Evolutionary conservation across 2,329 filamentous ascomycete genomes (phyloP), one percentile per base, ranked within the genome.

Genomic region (Talaromyces sp.): DNA sequence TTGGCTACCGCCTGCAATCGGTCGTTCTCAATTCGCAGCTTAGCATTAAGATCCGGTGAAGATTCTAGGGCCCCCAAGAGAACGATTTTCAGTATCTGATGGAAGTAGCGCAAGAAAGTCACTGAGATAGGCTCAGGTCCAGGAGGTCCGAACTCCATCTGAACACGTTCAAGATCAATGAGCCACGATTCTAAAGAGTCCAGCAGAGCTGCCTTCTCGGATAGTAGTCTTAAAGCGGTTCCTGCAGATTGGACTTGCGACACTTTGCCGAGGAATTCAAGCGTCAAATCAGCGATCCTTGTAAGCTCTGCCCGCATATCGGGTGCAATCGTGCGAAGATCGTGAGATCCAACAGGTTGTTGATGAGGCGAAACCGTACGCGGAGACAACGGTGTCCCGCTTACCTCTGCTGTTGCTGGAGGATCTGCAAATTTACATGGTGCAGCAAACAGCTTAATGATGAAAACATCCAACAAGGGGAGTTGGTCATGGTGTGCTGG

Each of bases 371-470:
- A 36, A 35, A 37, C 2, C 48, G 17, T 7, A 55, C 28, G n/a
- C n/a, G 9, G 13, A 55, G 53, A 22, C 53, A 17, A 36, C 37
- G 28, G 13, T 2, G 48, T 36, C 19, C 2, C 45, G 6, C n/a
- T 41, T 41, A 39, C 21, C 7, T 48, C 40, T 15, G 19, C 17
- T 37, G 40, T 45, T 48, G 39, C 21, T 41, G 51, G 51, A 21
- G 51, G 22, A 2, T 40, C 36, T 33, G 57, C 13, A 19, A 58
- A 58, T 36, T 54, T 54, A 33, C 57, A 58, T 17, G 57, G 57
- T 22, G 57, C 57, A 43, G 36, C 51, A 28, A 54, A 58, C 51
- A 58, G 37, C 51, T 58, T 58, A 19, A 58, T 55, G 25, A 58
- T 41, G n/a, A 54, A 58, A 51, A 58, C 41, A 54, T 58, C 57